Evolutionary conservation across 1,139 yeast genomes (phyloP).

Genomic region (Pichia norvegensis): DNA sequence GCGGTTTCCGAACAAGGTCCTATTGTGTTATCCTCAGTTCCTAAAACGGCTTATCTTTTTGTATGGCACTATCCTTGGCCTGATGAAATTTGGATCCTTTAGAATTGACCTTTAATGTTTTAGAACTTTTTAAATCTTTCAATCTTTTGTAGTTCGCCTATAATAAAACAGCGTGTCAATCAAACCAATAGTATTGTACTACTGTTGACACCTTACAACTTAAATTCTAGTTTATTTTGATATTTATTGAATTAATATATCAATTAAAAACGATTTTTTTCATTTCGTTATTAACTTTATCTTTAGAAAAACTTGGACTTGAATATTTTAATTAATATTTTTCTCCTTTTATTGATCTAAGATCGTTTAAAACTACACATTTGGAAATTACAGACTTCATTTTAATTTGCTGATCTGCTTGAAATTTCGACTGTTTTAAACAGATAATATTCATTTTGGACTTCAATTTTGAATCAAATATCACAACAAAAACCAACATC

Average conservation of each 20-base stretch:
- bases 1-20: neutral
- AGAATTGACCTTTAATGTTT: neutral
- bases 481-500: too few relatives aligned
- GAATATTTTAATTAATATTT: neutral
- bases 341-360: neutral
- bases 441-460: too few relatives aligned
- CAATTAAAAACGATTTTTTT: neutral
- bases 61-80: neutral
- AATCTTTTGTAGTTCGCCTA: neutral
- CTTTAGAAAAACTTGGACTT: neutral
- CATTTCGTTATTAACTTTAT: neutral
- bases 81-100: neutral
- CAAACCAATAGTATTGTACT: neutral
- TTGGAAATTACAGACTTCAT: too few relatives aligned
- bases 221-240: slow-evolving; percentile 1
- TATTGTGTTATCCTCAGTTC: slow-evolving; percentile 1
- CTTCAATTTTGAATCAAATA: too few relatives aligned
- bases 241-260: slow-evolving; percentile 15
- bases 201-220: neutral
- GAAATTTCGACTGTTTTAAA: too few relatives aligned
- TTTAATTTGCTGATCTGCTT: too few relatives aligned
- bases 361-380: too few relatives aligned
- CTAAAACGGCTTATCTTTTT: slow-evolving; percentile 9
- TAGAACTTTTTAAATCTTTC: neutral
- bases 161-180: neutral